Percentiles rank a stretch among this genome's conserved stretches.
phyloP scores from a whole-genome alignment of 192 early-diverging fungal genomes.

The Dissophora globulifera region DNA sequence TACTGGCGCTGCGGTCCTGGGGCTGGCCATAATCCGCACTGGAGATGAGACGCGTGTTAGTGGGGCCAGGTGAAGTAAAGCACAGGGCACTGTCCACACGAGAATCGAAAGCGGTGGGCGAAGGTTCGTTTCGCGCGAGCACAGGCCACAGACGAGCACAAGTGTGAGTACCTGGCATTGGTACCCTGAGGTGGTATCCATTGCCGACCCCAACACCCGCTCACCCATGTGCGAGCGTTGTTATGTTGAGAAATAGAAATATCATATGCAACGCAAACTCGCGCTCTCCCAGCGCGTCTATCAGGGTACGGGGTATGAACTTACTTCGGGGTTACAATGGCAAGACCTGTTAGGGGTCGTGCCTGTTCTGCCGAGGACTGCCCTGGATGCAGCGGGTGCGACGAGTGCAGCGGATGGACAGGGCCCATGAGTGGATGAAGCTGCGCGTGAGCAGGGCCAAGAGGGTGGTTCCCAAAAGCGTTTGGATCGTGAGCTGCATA shows the following conservation, averaged over 20 bases:
- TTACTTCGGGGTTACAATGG: constrained; percentile 25
- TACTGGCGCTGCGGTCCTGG: background rate
- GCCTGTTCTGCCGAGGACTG: constrained; percentile 9
- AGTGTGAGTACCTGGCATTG: too few species aligned
- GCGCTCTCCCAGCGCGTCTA: too few species aligned
- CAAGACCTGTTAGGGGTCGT: constrained; percentile 14
- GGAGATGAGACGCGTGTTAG: background rate
- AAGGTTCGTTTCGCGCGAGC: too few species aligned
- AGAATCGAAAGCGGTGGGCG: too few species aligned
- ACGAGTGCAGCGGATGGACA: constrained; percentile 17
- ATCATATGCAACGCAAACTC: too few species aligned
- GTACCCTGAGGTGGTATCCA: too few species aligned
- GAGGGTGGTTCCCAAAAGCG: background rate
- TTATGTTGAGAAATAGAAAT: too few species aligned
- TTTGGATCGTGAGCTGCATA: background rate
- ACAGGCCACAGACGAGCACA: too few species aligned
- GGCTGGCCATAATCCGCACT: background rate
- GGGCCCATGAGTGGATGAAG: constrained; percentile 3
- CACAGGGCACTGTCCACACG: too few species aligned
- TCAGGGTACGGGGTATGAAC: background rate
- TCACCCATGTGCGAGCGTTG: too few species aligned
- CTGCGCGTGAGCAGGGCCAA: background rate
- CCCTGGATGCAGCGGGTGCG: constrained; percentile 13
- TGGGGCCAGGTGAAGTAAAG: too few species aligned
- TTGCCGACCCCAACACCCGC: too few species aligned